A percentile compares a stretch with the other conserved stretches of the same genome.
Conservation (phyloP, 805 yeast genomes). For the Lachancea dasiensis region DNA sequence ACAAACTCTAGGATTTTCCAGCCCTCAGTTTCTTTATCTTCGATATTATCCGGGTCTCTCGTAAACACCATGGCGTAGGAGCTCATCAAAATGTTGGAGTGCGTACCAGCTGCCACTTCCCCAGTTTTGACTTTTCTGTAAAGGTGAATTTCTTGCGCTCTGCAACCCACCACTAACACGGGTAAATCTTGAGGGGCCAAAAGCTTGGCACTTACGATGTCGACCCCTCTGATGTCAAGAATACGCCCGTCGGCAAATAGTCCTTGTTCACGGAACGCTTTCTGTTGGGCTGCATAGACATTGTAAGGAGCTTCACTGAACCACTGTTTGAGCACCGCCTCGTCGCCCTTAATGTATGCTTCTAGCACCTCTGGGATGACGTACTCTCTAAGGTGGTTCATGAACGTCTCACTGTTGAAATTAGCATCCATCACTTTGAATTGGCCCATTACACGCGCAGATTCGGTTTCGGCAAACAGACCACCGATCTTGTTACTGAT, state of each 20-base stretch:
- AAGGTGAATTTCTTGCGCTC: constrained; percentile 92
- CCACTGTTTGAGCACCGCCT: constrained; percentile 77
- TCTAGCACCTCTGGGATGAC: constrained; percentile 93
- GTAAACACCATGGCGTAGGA: constrained; percentile 97
- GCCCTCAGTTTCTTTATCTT: constrained; percentile 87
- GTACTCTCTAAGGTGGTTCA: constrained; percentile 79
- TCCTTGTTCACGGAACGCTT: constrained; percentile 86
- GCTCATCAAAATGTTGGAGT: constrained; percentile 84
- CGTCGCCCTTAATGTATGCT: constrained; percentile 91
- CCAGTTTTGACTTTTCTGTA: constrained; percentile 88
- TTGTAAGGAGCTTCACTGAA: constrained; percentile 94
- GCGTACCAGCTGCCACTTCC: constrained; percentile 92
- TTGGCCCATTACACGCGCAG: constrained; percentile 82
- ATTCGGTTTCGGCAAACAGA: constrained; percentile 92
- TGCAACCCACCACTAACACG: constrained; percentile 85
- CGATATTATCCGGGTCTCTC: constrained; percentile 86
- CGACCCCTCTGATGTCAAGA: constrained; percentile 92
- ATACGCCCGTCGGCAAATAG: constrained; percentile 86
- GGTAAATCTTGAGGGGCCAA: constrained; percentile 90
- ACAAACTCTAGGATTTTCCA: constrained; percentile 95
- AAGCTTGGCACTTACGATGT: constrained; percentile 78
- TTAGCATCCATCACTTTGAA: constrained; percentile 87
- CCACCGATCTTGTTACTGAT: constrained; percentile 75
- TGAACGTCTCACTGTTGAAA: constrained; percentile 73
- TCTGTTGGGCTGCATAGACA: constrained; percentile 89